These are phyloP conservation scores for Nepenthes mirabilis DNA, from an alignment of 148 eudicot species.

Conservation along the genomic window DNA sequence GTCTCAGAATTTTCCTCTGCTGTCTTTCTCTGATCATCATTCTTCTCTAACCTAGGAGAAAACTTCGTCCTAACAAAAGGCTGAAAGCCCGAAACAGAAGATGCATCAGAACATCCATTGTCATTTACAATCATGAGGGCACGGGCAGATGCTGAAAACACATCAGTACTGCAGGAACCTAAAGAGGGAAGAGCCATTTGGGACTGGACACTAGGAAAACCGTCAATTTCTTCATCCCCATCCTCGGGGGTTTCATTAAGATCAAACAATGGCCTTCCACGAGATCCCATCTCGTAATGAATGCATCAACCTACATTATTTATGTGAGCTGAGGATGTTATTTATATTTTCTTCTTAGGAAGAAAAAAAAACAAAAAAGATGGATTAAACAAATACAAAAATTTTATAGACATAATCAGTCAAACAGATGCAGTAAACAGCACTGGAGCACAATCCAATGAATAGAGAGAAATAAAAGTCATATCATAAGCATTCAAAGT, in stretches of 20 bases:
- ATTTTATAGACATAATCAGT: too few species aligned
- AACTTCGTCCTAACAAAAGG: constrained; percentile 62
- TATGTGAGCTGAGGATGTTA: background rate
- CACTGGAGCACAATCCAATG: too few species aligned
- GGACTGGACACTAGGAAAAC: constrained; percentile 46
- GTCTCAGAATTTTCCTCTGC: constrained; percentile 12
- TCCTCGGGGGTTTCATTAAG: constrained; percentile 71
- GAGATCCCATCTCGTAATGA: constrained; percentile 68
- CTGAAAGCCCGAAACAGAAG: constrained; percentile 92
- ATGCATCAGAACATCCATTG: constrained; percentile 79
- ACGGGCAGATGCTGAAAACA: constrained; percentile 38
- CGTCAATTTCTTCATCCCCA: constrained; percentile 54
- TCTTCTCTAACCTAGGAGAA: constrained; percentile 27
- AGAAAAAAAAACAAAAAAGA: too few species aligned
- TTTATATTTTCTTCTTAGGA: background rate
- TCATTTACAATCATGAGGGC: constrained; percentile 43
- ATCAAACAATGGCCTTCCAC: constrained; percentile 76
- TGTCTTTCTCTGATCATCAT: constrained; percentile 20
- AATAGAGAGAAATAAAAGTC: too few species aligned
- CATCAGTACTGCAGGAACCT: constrained; percentile 43
- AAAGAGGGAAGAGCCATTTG: constrained; percentile 66
- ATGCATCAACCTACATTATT: constrained; percentile 34
- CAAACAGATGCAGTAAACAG: too few species aligned
- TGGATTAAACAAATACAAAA: too few species aligned
- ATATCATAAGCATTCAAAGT: too few species aligned